A percentile compares a stretch with the other conserved stretches of the same genome.
Evolutionary conservation across 2,329 filamentous ascomycete species (phyloP).

Genomic region (Sporothrix pallida): DNA sequence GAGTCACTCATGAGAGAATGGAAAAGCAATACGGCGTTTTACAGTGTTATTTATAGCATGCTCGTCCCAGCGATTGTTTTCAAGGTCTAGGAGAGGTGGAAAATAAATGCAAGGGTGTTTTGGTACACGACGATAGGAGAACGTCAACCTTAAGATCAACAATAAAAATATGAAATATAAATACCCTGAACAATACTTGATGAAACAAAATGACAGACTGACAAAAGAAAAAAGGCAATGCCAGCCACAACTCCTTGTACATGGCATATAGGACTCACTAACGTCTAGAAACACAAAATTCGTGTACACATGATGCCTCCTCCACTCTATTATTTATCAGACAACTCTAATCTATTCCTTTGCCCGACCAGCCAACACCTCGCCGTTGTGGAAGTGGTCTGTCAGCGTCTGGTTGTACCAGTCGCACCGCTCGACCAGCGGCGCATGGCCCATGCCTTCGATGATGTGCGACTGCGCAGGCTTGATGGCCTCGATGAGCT

Average conservation of each 20-base stretch:
- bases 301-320: not conserved
- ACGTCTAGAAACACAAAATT: not conserved
- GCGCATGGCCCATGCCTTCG: constrained; percentile 77
- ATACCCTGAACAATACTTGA: not conserved
- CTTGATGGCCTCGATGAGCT: constrained; percentile 67
- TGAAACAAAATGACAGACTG: too few relatives aligned
- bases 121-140: not conserved
- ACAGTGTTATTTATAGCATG: constrained; percentile 19
- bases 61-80: not conserved
- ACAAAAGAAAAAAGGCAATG: not conserved
- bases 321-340: not conserved
- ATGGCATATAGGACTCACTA: not conserved
- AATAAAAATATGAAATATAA: not conserved
- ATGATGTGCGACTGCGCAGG: constrained; percentile 67
- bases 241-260: not conserved
- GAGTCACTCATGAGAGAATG: not conserved
- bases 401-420: constrained; percentile 72
- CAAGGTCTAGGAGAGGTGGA: not conserved
- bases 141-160: not conserved
- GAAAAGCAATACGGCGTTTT: constrained; percentile 16
- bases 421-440: constrained; percentile 70
- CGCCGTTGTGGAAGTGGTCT: constrained; percentile 59
- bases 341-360: not conserved
- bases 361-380: constrained; percentile 48
- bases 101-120: not conserved